A percentile compares a stretch with the other conserved stretches of the same genome.
Evolutionary conservation across 1,284 basidiomycete species (phyloP).

Genomic region (Exobasidium rhododendri): DNA sequence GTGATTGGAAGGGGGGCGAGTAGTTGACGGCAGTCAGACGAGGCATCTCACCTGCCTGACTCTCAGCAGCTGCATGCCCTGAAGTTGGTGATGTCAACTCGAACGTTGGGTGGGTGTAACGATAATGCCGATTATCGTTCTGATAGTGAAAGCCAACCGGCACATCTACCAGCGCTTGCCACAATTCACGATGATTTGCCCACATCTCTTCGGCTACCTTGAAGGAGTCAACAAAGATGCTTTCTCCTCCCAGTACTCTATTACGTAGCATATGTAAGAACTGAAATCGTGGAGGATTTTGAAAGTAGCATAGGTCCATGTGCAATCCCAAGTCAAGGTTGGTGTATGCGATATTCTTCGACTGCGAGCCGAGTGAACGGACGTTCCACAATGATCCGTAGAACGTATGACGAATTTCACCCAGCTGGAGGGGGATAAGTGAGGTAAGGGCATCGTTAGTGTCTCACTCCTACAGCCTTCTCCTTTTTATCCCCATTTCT

Average conservation of each 20-base stretch:
- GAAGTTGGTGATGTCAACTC: conserved; percentile 59
- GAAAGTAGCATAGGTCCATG: conserved; percentile 66
- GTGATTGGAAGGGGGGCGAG: conserved; percentile 91
- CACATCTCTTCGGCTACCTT: conserved; percentile 67
- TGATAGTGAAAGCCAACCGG: conserved; percentile 85
- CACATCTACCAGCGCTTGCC: conserved; percentile 64
- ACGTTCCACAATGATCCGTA: conserved; percentile 91
- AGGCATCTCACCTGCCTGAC: conserved; percentile 27
- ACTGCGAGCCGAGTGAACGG: conserved; percentile 63
- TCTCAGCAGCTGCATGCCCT: conserved; percentile 22
- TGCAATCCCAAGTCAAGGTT: conserved; percentile 83
- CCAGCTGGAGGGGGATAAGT: conserved; percentile 60
- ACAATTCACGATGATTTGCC: conserved; percentile 60
- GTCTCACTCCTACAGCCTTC: no score
- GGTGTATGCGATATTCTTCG: conserved; percentile 91
- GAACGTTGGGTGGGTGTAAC: conserved; percentile 74
- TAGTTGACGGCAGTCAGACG: conserved; percentile 68
- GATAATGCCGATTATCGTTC: conserved; percentile 83
- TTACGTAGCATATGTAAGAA: conserved; percentile 77
- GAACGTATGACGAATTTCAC: conserved; percentile 79
- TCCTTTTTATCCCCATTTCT: no score
- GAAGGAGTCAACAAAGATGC: conserved; percentile 82
- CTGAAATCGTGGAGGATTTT: conserved; percentile 78
- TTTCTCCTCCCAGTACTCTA: conserved; percentile 73
- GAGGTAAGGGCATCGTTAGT: not conserved